phyloP scores from a whole-genome alignment of 139 green algal species.

The Trebouxia sp. region DNA sequence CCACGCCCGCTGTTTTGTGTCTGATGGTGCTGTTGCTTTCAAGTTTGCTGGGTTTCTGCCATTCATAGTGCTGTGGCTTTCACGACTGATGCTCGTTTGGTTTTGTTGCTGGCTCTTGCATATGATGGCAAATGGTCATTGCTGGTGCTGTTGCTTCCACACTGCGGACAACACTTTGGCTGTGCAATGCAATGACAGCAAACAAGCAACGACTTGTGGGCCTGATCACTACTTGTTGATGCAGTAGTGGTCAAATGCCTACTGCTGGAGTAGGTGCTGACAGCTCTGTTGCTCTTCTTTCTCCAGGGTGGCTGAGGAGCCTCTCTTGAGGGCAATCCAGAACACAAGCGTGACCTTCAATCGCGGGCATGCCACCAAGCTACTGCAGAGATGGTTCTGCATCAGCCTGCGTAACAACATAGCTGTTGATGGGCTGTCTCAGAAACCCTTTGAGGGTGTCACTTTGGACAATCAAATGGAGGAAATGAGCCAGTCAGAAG shows the following conservation, averaged over 20 bases:
- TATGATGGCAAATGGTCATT: not conserved
- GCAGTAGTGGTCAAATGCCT: not conserved
- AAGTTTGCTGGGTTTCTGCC: not conserved
- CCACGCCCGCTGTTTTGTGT: not conserved
- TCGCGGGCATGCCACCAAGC: not conserved
- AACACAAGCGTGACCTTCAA: not conserved
- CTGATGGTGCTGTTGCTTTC: not conserved
- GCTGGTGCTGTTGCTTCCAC: not conserved
- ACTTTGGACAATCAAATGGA: not conserved
- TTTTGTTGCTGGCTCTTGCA: too few species aligned
- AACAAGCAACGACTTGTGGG: not conserved
- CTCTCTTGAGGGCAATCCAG: not conserved
- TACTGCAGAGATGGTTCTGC: conserved; percentile 15
- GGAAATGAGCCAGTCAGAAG: conserved; percentile 10
- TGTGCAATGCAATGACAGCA: too few species aligned
- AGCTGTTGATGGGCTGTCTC: not conserved
- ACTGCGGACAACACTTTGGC: not conserved
- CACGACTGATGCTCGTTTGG: too few species aligned
- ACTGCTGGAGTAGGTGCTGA: not conserved
- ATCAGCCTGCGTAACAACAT: conserved; percentile 9
- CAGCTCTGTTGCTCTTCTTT: not conserved
- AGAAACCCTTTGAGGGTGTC: not conserved
- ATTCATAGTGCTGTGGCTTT: too few species aligned
- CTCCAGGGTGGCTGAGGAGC: conserved; percentile 20
- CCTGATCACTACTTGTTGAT: not conserved